Evolutionary conservation across 192 early-diverging fungal species (phyloP), one percentile per base, ranked within the genome.

Genomic region (Coemansia sp.): DNA sequence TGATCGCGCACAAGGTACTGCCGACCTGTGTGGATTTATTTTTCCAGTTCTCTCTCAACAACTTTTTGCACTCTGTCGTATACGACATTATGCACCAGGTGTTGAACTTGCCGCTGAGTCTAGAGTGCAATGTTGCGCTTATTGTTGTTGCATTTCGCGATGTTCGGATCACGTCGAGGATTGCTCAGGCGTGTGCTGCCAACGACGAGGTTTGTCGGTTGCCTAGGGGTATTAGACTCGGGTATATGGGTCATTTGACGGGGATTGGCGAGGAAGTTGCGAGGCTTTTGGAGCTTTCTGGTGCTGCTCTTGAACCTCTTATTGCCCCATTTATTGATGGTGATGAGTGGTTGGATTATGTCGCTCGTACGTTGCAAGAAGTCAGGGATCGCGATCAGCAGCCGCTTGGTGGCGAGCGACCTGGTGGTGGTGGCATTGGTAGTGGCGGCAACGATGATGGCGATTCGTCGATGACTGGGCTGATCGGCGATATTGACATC

Each of bases 61-160:
- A 99, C 85, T 96, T 99, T 76, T 73, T 99, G 67, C 98, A 99
- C 73, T 94, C 94, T 24, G 96, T 99, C 29, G 94, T 98, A 1
- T 99, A 97, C 76, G 98, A 99, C 74, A 96, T 98, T 89, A 87
- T 98, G 70, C 95, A 96, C 70, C 98, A 99, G 79, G 91, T 98
- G 32, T 94, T 97, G 65, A 96, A 98, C 74, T 90, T 94, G 37
- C 94, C 92, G 29, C 89, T 95, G 82, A 89, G 77, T 42, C 59
- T 85, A 19, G 87, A 79, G 53, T 85, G 77, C 62, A 90, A 88
- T 51, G 76, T 85, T 17, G 80, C 79, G 17, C 84, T 89, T 20
- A 81, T 86, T 4, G 76, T 89, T 45, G 86, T 89, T 39, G 87
- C 94, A 0, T 94, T 98, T 70, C 88, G 87, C 59, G 94, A 98